Percentiles rank a stretch among this genome's conserved stretches.
Evolutionary conservation across 345 rosid species (phyloP).

Genomic region (Dipteronia dyeriana): DNA sequence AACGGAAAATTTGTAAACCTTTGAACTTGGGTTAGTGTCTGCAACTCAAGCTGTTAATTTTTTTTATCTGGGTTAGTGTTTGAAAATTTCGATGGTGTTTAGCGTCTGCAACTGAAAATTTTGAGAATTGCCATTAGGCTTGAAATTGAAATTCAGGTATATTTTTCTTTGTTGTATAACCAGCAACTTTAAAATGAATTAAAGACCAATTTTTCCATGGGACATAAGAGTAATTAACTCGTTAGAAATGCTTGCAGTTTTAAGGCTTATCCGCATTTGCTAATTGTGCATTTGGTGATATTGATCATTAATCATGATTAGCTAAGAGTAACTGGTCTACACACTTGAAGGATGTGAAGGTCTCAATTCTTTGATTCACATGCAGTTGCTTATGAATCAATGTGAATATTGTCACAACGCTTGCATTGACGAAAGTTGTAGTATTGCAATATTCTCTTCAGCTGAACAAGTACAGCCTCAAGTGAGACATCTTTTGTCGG

Average conservation of each 20-base stretch:
- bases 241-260: not conserved
- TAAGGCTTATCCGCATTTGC: not conserved
- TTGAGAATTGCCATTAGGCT: not conserved
- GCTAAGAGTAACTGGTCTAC: not conserved
- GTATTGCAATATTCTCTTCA: too few species aligned
- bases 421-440: too few species aligned
- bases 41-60: not conserved
- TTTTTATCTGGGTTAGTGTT: not conserved
- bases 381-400: not conserved
- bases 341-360: not conserved
- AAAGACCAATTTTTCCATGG: not conserved
- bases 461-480: too few species aligned
- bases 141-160: constrained; percentile 1
- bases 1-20: not conserved
- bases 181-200: not conserved
- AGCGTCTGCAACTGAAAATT: not conserved
- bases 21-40: not conserved
- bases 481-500: not conserved
- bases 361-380: not conserved
- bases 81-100: not conserved
- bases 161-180: not conserved
- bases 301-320: not conserved
- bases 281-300: not conserved
- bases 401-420: not conserved
- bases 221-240: not conserved